These are phyloP conservation scores for Fusarium sublunatum DNA, from an alignment of 2,329 filamentous ascomycete species.

Conservation along the genomic window DNA sequence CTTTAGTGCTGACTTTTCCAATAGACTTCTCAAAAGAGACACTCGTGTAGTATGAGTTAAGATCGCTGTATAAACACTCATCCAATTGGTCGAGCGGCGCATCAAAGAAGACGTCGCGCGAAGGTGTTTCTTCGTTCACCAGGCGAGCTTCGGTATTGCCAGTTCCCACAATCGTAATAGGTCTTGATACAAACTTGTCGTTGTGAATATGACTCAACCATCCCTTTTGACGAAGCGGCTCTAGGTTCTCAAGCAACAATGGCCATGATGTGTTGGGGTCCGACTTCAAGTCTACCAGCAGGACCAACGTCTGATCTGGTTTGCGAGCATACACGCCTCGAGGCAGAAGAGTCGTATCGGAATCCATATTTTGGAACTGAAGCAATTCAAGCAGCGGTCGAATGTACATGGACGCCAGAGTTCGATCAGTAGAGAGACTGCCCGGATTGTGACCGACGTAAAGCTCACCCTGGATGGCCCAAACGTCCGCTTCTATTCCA, in stretches of 20 bases:
- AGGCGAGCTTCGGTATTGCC: conserved; percentile 55
- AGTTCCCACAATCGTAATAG: conserved; percentile 76
- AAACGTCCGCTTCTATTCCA: conserved; percentile 77
- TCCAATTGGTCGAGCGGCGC: conserved; percentile 65
- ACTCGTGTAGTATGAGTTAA: conserved; percentile 75
- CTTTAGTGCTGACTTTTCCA: conserved; percentile 60
- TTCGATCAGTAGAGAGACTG: conserved; percentile 65
- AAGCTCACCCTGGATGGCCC: conserved; percentile 65
- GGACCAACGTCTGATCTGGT: conserved; percentile 64
- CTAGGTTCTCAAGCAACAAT: conserved; percentile 54
- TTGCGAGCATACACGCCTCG: conserved; percentile 68
- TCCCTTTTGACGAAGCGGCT: conserved; percentile 67
- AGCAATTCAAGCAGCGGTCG: conserved; percentile 71
- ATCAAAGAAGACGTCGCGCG: conserved; percentile 73
- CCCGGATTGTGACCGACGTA: conserved; percentile 72
- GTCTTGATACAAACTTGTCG: conserved; percentile 61
- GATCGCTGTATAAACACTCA: conserved; percentile 55
- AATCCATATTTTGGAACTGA: conserved; percentile 54
- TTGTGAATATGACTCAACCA: conserved; percentile 67
- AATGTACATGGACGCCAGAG: conserved; percentile 71
- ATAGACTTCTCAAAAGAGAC: conserved; percentile 66
- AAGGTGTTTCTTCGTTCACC: conserved; percentile 36
- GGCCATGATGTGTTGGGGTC: conserved; percentile 42
- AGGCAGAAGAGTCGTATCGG: conserved; percentile 20
- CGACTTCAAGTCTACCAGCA: conserved; percentile 78